Evolutionary conservation across 352 stramenopile genomes (phyloP), one percentile per base, ranked within the genome.

Genomic region (Blastocystis sp.): DNA sequence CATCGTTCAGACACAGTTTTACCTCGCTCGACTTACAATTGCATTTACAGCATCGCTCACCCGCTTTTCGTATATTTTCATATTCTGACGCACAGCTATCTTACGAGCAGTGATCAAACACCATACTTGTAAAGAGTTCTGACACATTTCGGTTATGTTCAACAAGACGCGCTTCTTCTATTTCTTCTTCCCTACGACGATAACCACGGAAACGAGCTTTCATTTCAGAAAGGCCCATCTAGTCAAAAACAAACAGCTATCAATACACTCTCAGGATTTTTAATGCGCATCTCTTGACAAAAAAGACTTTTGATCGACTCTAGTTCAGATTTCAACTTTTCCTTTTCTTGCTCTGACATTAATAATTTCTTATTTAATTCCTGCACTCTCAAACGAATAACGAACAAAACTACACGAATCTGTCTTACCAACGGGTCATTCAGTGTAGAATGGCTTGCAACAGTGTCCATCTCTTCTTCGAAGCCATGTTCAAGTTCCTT

Each of bases 171-270:
- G 70, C 70, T 20, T 80, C 45, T n/a, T 64, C 43, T 11, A 18
- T 23, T 26, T 80, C 70, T 34, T 80, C 70, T 41, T 63, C 45
- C 15, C 50, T 15, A 47, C 70, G 50, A 3, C 70, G 70, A 80
- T 80, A 80, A 18, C 70, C 70, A 15, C 70, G 41, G n/a, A 80
- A 80, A 37, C 70, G 70, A 39, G 70, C 70, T 80, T 80, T 29
- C 70, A 80, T 62, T 11, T 80, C 70, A 8, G 3, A 41, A 9
- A 64, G 20, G 64, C 70, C 55, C 70, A 80, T 62, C 70, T 80
- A 62, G 20, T 3, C 26, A 43, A 11, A 63, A 41, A 23, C 39
- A 43, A 20, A 18, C 50, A 1, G 11, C n/a, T 39, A 63, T 63
- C 20, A 15, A 39, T 15, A 62, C 39, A 13, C 41, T 80, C 18